A percentile compares a stretch with the other conserved stretches of the same genome.
Conservation (phyloP, 352 stramenopile genomes). For the Labyrinthula sp. region DNA sequence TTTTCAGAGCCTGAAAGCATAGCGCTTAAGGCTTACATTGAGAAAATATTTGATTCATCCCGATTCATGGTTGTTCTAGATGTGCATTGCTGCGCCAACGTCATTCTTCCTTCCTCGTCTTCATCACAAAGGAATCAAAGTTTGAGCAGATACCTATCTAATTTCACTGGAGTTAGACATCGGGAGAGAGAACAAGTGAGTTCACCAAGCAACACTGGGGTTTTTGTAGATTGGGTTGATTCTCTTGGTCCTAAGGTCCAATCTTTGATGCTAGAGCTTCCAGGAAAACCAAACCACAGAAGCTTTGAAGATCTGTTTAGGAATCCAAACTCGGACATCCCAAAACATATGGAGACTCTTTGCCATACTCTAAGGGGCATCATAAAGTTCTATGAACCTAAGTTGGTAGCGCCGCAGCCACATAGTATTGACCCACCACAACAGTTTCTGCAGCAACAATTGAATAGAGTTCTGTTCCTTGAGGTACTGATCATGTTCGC, state of each 20-base stretch:
- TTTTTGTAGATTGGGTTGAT: conserved; percentile 24
- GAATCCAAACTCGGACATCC: background rate
- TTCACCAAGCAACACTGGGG: conserved; percentile 10
- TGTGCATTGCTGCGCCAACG: conserved; percentile 23
- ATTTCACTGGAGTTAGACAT: background rate
- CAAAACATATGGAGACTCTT: no score
- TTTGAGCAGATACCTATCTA: background rate
- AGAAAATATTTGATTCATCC: no score
- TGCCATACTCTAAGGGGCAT: no score
- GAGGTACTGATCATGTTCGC: no score
- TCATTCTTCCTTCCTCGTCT: conserved; percentile 4
- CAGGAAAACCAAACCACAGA: background rate
- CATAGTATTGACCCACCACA: no score
- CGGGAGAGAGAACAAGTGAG: conserved; percentile 9
- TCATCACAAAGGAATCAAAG: background rate
- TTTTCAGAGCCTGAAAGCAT: conserved; percentile 13
- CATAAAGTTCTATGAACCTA: no score
- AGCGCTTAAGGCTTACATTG: background rate
- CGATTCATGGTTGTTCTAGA: conserved; percentile 18
- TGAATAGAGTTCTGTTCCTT: no score
- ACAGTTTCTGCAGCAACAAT: no score
- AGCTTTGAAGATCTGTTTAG: conserved; percentile 18
- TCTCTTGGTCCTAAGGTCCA: background rate
- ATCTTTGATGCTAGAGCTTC: conserved; percentile 22
- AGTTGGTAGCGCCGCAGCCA: no score